Evolutionary conservation across 2,329 filamentous ascomycete species (phyloP), one percentile per base, ranked within the genome.

Genomic region (Paecilomyces variotii): DNA sequence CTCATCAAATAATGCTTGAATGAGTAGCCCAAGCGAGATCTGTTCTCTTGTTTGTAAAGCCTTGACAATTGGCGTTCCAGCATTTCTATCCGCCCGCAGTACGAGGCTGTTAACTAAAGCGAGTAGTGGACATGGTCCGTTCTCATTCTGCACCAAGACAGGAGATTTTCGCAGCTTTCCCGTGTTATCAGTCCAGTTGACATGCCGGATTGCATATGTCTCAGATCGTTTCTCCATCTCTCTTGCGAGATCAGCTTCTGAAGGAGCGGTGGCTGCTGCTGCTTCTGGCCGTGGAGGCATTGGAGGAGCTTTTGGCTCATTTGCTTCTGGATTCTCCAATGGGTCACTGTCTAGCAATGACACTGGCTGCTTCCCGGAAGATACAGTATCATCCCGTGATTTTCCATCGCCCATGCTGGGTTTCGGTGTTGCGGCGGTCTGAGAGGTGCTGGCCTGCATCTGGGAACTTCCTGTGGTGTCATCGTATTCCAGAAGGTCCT

Each of bases 71-170:
- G 88, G 87, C 0, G 91, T 89, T 34, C 88, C 65, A 64, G 78
- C 55, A 70, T 84, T 80, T 2, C 85, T 79, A 0, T 88, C 87
- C 0, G 91, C 93, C 2, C 91, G 92, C 57, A 99, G 77, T 0
- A 91, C 89, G 14, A 99, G 80, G 0, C 92, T 92, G 71, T 99
- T 99, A 59, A 97, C 92, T 4, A 99, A 80, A 1, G 94, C 94
- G 27, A 99, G 84, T 12, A 99, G 77, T 1, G 94, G 94, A 72
- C 94, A 99, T 0, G 94, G 94, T 0, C 94, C 94, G 67, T 99
- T 99, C 58, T 87, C 85, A 65, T 97, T 97, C 69, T 99, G 93
- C 2, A 95, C 86, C 49, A 97, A 78, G 58, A 97, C 91, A 0
- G 94, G 93, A 0, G 91, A 93, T n/a, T 83, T 82, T 51, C 90